phyloP scores from a whole-genome alignment of 768 basidiomycete species.

The Lyophyllum atratum region DNA sequence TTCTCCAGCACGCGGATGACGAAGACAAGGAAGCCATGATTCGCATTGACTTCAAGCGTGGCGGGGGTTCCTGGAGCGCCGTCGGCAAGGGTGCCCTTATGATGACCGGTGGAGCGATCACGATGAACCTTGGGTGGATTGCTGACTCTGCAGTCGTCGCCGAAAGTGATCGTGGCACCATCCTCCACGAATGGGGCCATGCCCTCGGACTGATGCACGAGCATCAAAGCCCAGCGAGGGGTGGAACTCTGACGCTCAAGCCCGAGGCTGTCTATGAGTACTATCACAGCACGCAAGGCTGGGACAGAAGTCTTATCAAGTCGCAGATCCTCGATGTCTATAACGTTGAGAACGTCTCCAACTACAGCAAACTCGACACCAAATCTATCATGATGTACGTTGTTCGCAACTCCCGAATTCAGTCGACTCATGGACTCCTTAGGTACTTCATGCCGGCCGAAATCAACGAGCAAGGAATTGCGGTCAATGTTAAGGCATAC shows the following conservation, averaged over 20 bases:
- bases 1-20: constrained; percentile 1
- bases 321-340: constrained; percentile 10
- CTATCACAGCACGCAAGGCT: constrained; percentile 6
- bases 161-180: constrained; percentile 15
- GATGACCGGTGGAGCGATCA: not conserved
- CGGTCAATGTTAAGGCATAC: constrained; percentile 6
- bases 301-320: constrained; percentile 1
- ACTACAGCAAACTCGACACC: constrained; percentile 8
- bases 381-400: constrained; percentile 9
- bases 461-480: not conserved
- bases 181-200: constrained; percentile 29
- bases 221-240: constrained; percentile 26
- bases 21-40: constrained; percentile 5
- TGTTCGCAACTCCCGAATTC: not conserved
- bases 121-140: constrained; percentile 23
- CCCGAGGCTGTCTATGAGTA: constrained; percentile 7
- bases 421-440: not conserved
- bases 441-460: constrained; percentile 10
- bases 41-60: constrained; percentile 16
- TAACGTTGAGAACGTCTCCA: constrained; percentile 3
- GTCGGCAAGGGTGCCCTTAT: constrained; percentile 14
- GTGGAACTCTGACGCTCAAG: constrained; percentile 17
- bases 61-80: constrained; percentile 16
- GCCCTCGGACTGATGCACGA: constrained; percentile 27
- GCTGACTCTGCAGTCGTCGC: constrained; percentile 2